phyloP scores from a whole-genome alignment of 2,329 filamentous ascomycete species.

The Paraphaeosphaeria minitans region DNA sequence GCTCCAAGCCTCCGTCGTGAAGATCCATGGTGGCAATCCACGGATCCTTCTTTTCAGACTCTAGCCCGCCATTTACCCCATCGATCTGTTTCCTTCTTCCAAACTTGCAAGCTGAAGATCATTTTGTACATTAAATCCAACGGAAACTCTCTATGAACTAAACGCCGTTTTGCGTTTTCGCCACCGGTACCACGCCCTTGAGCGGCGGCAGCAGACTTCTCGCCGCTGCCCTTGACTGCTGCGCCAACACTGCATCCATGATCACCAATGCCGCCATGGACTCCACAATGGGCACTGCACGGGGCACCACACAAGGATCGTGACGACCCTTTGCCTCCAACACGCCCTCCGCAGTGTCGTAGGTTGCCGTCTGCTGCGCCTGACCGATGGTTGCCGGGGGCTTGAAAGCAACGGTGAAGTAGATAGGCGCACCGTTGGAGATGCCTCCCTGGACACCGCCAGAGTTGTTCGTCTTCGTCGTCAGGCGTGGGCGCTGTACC shows the following conservation, averaged over 20 bases:
- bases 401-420: slow-evolving; percentile 95
- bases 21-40: no score
- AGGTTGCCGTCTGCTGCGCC: slow-evolving; percentile 81
- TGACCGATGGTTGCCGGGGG: slow-evolving; percentile 91
- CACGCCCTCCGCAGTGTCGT: slow-evolving; percentile 74
- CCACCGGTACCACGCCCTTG: slow-evolving; percentile 43
- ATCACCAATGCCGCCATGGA: slow-evolving; percentile 87
- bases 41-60: background rate
- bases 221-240: slow-evolving; percentile 64
- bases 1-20: background rate
- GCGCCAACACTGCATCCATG: slow-evolving; percentile 84
- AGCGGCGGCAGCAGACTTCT: slow-evolving; percentile 46
- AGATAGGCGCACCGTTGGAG: slow-evolving; percentile 89
- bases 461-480: slow-evolving; percentile 92
- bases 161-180: slow-evolving; percentile 13
- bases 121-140: background rate
- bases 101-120: background rate
- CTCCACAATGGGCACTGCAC: slow-evolving; percentile 88
- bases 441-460: slow-evolving; percentile 96
- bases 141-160: slow-evolving; percentile 5
- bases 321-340: slow-evolving; percentile 92
- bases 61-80: background rate
- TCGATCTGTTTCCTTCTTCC: background rate
- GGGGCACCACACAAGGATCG: slow-evolving; percentile 89
- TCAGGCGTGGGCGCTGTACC: slow-evolving; percentile 63